Evolutionary conservation across 129 eudicot species (phyloP), one percentile per base, ranked within the genome.

Genomic region (Sambucus nigra): DNA sequence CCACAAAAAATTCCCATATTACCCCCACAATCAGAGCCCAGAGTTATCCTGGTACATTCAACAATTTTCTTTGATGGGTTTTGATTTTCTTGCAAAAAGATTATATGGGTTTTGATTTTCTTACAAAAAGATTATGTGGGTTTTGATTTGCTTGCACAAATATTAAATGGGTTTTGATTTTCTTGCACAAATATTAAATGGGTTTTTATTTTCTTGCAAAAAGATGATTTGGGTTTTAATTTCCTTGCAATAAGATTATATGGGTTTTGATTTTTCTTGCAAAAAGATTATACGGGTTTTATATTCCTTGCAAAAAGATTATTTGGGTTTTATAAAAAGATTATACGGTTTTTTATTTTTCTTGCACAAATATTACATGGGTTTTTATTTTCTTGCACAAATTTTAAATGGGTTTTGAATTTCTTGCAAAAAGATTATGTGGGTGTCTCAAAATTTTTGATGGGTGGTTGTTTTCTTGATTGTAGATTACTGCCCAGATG

Each of bases 401-500:
- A 31, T 50, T 53, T 20, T 20, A 17, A 19, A 19, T 25, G 61
- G 50, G 6, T 50, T 50, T 35, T 7, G 16, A 9, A 16, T 17
- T 5, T 20, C n/a, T 25, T 14, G 5, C 25, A 7, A n/a, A 38
- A 57, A 31, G 5, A 23, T 47, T 32, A 0, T 27, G 27, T 46
- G 28, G 54, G 18, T 16, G 16, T 53, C 8, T 12, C 16, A 3
- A 28, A n/a, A 28, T 31, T 25, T 15, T 21, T 51, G 16, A 16
- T 38, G 45, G 26, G 15, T 65, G 60, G 20, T 17, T 31, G 19
- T 28, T 24, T 59, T 23, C 2, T 47, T 55, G 52, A 21, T 29
- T 56, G 65, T 47, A 73, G 86, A 65, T 50, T 72, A 71, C 56
- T 3, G 31, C 45, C 82, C 88, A 0, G 83, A 80, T 40, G 75